These are phyloP conservation scores for Solanum piurae DNA, from an alignment of 257 asterid species.

Conservation along the genomic window DNA sequence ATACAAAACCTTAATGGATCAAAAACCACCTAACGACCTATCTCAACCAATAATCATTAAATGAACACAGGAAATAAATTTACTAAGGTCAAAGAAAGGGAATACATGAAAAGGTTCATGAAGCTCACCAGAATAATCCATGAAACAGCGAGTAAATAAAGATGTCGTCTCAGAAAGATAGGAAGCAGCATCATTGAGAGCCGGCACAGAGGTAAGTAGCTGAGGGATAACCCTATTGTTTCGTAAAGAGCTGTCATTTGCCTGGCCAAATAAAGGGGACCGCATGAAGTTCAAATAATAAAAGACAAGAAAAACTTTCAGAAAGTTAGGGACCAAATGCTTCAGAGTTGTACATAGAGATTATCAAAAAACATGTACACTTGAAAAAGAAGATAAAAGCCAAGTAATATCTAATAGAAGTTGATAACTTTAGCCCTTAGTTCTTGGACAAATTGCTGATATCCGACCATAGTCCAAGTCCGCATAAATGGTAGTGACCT, in stretches of 20 bases:
- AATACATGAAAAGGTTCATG: neutral
- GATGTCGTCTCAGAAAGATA: slow-evolving; percentile 76
- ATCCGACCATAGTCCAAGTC: neutral
- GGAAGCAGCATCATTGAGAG: slow-evolving; percentile 73
- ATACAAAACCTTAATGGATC: neutral
- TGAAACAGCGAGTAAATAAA: slow-evolving; percentile 69
- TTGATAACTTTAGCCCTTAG: neutral
- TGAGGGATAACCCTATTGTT: slow-evolving; percentile 61
- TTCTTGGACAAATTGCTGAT: neutral
- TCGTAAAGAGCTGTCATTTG: slow-evolving; percentile 23
- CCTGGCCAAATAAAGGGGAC: slow-evolving; percentile 22
- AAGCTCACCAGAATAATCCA: slow-evolving; percentile 44
- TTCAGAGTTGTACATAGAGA: neutral
- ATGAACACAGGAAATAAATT: neutral
- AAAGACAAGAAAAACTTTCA: neutral
- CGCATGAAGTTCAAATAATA: neutral
- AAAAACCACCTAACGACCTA: neutral
- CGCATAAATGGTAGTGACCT: neutral
- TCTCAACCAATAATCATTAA: neutral
- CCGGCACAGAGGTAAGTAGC: slow-evolving; percentile 63
- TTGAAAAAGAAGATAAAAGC: neutral
- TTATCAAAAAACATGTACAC: neutral
- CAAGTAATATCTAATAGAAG: neutral
- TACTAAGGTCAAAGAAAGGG: neutral
- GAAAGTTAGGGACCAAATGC: neutral